Base-by-base conservation (phyloP, 371 early-diverging fungal species). In the Mucor indicus region DNA sequence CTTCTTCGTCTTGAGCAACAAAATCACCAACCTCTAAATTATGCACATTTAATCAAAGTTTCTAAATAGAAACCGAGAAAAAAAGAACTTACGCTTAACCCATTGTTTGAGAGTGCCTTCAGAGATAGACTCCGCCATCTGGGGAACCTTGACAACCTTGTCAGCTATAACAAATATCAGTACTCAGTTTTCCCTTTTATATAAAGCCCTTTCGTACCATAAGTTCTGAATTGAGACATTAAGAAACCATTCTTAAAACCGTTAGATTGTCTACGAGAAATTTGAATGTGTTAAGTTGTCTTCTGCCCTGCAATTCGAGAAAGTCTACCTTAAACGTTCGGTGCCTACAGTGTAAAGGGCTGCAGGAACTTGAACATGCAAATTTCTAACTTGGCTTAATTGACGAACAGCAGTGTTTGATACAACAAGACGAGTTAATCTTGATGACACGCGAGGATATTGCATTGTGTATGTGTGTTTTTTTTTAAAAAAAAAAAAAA, bases 81-180 rank as follows among this genome's bases (percentile, higher is more conserved):
- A n/a, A n/a, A n/a, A n/a, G n/a, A n/a, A 77, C 84, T 65, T 80
- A 95, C 95, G 83, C 77, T 96, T 98, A 64, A 85, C 86, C 96
- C 96, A 97, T 57, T 88, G 80, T 57, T 93, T 86, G 56, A 98
- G 73, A 31, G 95, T 94, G 49, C 98, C 98, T 73, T 98, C 96
- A 33, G 95, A 89, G 62, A 98, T 96, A 23, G 96, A 95, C 63
- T 98, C 98, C 45, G 94, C 97, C 92, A 98, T 90, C 41, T 87
- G 86, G 35, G 98, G 98, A 22, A 90, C 90, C 75, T 92, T 86
- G 72, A 98, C 84, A 52, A 89, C 80, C 72, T 81, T 85, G 63
- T 86, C 83, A 38, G 84, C 86, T 86, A 48, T 11, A 38, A 29
- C 30, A 37, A 29, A 8, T 9, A n/a, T n/a, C n/a, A n/a, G n/a